phyloP scores from a whole-genome alignment of 768 basidiomycete genomes.

The Sarcodon aspratus region DNA sequence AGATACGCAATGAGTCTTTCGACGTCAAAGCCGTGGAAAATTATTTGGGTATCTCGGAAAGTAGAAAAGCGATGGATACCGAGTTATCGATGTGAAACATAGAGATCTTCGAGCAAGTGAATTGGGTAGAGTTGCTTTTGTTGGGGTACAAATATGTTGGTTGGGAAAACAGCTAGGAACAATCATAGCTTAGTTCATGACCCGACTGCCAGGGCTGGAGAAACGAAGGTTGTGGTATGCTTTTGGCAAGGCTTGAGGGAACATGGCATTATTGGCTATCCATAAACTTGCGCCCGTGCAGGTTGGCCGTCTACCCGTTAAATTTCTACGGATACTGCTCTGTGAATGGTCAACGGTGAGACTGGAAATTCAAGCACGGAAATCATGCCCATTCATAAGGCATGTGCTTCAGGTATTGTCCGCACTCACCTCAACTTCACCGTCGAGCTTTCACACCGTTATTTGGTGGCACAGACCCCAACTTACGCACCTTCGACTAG shows the following conservation, averaged over 20 bases:
- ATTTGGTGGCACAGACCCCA: background rate
- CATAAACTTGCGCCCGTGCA: slow-evolving; percentile 12
- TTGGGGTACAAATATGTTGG: slow-evolving; percentile 62
- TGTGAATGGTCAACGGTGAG: slow-evolving; percentile 11
- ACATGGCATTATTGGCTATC: background rate
- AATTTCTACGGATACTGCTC: slow-evolving; percentile 17
- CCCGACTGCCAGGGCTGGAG: too few relatives aligned
- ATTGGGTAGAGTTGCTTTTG: slow-evolving; percentile 46
- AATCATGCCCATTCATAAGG: slow-evolving; percentile 4
- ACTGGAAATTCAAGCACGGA: slow-evolving; percentile 17
- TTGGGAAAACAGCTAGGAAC: slow-evolving; percentile 37
- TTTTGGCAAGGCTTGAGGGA: background rate
- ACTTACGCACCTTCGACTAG: too few relatives aligned
- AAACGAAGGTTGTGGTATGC: background rate
- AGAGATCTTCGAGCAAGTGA: slow-evolving; percentile 43
- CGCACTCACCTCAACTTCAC: slow-evolving; percentile 11
- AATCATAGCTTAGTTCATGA: slow-evolving; percentile 3
- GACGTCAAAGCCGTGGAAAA: slow-evolving; percentile 34
- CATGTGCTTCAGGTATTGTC: slow-evolving; percentile 8
- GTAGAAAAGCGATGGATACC: slow-evolving; percentile 27
- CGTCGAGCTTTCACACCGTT: slow-evolving; percentile 30
- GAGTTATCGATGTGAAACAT: slow-evolving; percentile 12
- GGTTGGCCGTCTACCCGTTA: slow-evolving; percentile 19
- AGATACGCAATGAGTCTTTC: slow-evolving; percentile 15
- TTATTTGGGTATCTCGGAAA: slow-evolving; percentile 62